phyloP scores from a whole-genome alignment of 768 basidiomycete species.

The Grammothele lineata region DNA sequence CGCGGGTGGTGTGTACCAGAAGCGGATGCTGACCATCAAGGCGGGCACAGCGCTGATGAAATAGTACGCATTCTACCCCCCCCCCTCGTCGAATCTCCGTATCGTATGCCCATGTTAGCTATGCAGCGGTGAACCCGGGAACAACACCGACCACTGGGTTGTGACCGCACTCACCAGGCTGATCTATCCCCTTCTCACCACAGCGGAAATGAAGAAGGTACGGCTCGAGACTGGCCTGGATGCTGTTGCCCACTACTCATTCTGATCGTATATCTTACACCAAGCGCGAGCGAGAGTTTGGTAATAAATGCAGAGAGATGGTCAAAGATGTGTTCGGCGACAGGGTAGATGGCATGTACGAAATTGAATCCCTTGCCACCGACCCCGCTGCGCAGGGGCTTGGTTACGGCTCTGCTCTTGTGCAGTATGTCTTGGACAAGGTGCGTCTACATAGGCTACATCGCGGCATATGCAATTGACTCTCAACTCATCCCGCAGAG shows the following conservation, averaged over 20 bases:
- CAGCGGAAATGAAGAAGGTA: too few species aligned
- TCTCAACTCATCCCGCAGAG: constrained; percentile 1
- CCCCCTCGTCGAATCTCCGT: too few species aligned
- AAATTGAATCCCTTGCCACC: constrained; percentile 6
- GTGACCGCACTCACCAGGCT: too few species aligned
- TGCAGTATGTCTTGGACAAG: constrained; percentile 1
- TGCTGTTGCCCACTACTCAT: too few species aligned
- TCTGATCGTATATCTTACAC: too few species aligned
- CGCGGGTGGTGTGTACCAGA: background rate
- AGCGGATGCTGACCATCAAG: background rate
- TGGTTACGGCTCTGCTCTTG: constrained; percentile 16
- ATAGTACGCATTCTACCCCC: background rate
- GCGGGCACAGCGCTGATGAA: background rate
- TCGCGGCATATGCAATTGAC: background rate
- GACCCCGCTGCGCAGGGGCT: constrained; percentile 9
- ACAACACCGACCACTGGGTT: too few species aligned
- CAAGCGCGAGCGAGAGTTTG: background rate
- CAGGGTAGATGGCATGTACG: constrained; percentile 8
- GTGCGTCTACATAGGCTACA: background rate
- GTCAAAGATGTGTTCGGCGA: background rate
- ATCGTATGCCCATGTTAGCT: too few species aligned
- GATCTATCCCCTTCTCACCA: too few species aligned
- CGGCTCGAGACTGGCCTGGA: too few species aligned
- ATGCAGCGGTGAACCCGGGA: too few species aligned
- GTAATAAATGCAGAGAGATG: background rate